Percentiles rank a stretch among this genome's conserved stretches.
Conservation (phyloP, 2,329 filamentous ascomycete genomes). For the Drechslerella dactyloides region DNA sequence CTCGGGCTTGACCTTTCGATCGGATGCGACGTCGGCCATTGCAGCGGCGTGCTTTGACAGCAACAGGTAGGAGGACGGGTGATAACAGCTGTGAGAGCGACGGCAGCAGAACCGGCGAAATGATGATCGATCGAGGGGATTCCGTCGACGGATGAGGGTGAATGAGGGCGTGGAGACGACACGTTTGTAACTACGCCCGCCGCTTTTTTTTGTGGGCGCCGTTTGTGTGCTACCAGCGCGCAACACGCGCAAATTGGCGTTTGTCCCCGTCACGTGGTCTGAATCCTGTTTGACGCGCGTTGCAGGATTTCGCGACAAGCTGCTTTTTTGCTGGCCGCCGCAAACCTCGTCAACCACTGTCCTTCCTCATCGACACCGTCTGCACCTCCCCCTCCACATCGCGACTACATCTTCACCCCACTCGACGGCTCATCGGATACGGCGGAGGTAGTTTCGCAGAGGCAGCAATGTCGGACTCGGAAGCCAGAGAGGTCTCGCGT, state of each 20-base stretch:
- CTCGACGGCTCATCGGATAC: not conserved
- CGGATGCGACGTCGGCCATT: constrained; percentile 57
- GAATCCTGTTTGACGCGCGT: constrained; percentile 17
- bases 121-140: constrained; percentile 6
- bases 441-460: not conserved
- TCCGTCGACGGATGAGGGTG: not conserved
- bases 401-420: constrained; percentile 8
- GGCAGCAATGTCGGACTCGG: constrained; percentile 53
- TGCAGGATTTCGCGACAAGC: constrained; percentile 5
- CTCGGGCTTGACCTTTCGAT: constrained; percentile 69
- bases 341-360: constrained; percentile 9
- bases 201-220: constrained; percentile 10
- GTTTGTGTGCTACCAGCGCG: constrained; percentile 27
- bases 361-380: constrained; percentile 1
- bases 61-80: constrained; percentile 9
- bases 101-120: too few species aligned
- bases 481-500: constrained; percentile 64
- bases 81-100: not conserved
- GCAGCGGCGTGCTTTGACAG: constrained; percentile 55
- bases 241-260: too few species aligned
- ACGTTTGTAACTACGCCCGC: constrained; percentile 39
- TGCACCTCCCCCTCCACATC: constrained; percentile 3
- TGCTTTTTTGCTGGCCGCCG: constrained; percentile 17
- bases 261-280: constrained; percentile 13
- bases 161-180: constrained; percentile 35